These are phyloP conservation scores for Amanita polypyramis DNA, from an alignment of 768 basidiomycete genomes.

Conservation along the genomic window DNA sequence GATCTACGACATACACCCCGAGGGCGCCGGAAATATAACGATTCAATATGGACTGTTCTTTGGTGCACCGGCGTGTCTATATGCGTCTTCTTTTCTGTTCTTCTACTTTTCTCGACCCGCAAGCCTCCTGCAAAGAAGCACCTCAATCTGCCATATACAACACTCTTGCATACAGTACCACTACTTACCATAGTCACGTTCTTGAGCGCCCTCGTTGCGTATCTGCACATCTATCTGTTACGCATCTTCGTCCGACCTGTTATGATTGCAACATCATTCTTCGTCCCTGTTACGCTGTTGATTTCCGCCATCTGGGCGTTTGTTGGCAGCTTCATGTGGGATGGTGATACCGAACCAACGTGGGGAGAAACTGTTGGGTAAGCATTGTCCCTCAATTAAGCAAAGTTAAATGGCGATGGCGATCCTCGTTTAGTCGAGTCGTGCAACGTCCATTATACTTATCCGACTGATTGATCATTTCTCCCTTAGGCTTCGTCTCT, in stretches of 20 bases:
- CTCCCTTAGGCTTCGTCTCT: conserved; percentile 51
- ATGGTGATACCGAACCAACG: conserved; percentile 42
- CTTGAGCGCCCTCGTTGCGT: conserved; percentile 60
- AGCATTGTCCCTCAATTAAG: conserved; percentile 17
- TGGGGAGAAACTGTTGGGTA: conserved; percentile 81
- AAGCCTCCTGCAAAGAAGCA: conserved; percentile 25
- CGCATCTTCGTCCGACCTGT: conserved; percentile 79
- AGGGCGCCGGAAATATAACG: conserved; percentile 62
- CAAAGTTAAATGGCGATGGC: background rate
- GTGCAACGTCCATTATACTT: background rate
- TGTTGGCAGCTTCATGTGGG: conserved; percentile 65
- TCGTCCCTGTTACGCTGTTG: conserved; percentile 64
- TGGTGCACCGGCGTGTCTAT: conserved; percentile 51
- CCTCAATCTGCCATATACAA: conserved; percentile 47
- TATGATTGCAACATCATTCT: conserved; percentile 66
- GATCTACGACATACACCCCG: conserved; percentile 62
- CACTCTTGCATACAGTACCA: conserved; percentile 69
- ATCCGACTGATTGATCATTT: background rate
- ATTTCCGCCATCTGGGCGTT: conserved; percentile 77
- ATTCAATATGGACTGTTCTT: conserved; percentile 58
- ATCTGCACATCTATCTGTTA: conserved; percentile 65
- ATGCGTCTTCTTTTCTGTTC: conserved; percentile 52
- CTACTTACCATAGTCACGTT: conserved; percentile 64
- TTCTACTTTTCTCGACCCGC: conserved; percentile 51
- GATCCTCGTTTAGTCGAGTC: too few species aligned